Evolutionary conservation across 805 yeast genomes (phyloP), one percentile per base, ranked within the genome.

Genomic region (Spathaspora girioi): DNA sequence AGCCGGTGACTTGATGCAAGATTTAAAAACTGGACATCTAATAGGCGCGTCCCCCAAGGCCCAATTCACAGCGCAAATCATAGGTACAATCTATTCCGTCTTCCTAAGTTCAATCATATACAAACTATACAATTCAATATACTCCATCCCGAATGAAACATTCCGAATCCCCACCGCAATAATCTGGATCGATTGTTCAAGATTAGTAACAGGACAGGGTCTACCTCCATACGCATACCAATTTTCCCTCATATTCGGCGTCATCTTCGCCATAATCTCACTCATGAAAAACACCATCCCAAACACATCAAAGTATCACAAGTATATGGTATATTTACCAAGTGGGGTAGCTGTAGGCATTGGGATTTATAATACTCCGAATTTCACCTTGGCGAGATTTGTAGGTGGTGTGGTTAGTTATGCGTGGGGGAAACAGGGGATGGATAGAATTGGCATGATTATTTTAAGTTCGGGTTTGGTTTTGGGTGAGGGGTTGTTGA

Each of bases 1-100:
- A 69, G 97, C 98, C 1, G 98, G 99, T 29, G 99, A 93, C 69
- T 75, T 93, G 63, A 89, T 94, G 96, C 99, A 93, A 71, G 98
- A 94, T 69, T 75, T 93, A 59, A 94, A 94, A 66, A 92, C 99
- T 0, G 98, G 98, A 0, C 93, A 89, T 67, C 68, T 93, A 49
- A 62, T 93, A 1, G 96, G 96, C 14, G 97, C 98, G 0, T 87
- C 96, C 0, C 97, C 97, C 15, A 80, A 78, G 54, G 96, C 96
- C 3, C 99, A 94, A 68, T 92, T 94, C 59, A 64, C 83, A 18
- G 98, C 97, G 0, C 98, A 94, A 68, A 57, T 91, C 12, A 79
- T 91, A 41, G 99, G 99, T 0, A 88, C 97, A 0, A 56, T 82
- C 0, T 94, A 90, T 83, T 89, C 97, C 1, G 83, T 89, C 5